Evolutionary conservation across 768 basidiomycete genomes (phyloP).

Genomic region (Tricholoma hemisulphureum): DNA sequence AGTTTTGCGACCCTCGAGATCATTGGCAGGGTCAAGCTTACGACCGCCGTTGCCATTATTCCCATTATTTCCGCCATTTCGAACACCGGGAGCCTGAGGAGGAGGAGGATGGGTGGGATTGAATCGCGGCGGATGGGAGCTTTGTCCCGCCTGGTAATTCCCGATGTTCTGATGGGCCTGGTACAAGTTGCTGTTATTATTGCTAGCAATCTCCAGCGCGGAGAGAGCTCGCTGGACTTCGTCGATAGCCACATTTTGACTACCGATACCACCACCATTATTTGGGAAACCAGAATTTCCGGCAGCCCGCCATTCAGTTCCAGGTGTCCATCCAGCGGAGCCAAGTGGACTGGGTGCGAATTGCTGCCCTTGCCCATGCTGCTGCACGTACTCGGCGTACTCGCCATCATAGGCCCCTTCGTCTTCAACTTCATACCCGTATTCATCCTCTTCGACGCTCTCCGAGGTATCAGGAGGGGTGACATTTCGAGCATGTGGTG

Average conservation of each 20-base stretch:
- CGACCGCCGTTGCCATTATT: slow-evolving; percentile 32
- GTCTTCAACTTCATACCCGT: slow-evolving; percentile 49
- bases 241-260: slow-evolving; percentile 50
- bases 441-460: slow-evolving; percentile 51
- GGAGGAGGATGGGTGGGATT: slow-evolving; percentile 50
- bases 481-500: slow-evolving; percentile 36
- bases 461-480: slow-evolving; percentile 42
- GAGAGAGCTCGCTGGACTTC: slow-evolving; percentile 77
- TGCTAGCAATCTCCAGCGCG: slow-evolving; percentile 57
- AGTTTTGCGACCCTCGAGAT: slow-evolving; percentile 67
- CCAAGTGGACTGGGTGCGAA: slow-evolving; percentile 58
- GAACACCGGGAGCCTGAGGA: slow-evolving; percentile 39
- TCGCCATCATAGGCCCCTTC: slow-evolving; percentile 57
- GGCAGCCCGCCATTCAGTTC: slow-evolving; percentile 58
- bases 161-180: slow-evolving; percentile 27
- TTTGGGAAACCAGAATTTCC: slow-evolving; percentile 15
- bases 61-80: slow-evolving; percentile 36
- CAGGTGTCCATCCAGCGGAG: slow-evolving; percentile 64
- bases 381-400: slow-evolving; percentile 45
- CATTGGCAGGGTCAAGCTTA: slow-evolving; percentile 57
- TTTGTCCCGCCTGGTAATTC: slow-evolving; percentile 47
- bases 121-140: slow-evolving; percentile 68
- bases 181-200: slow-evolving; percentile 18
- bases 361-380: slow-evolving; percentile 32
- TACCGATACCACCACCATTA: slow-evolving; percentile 13